phyloP scores from a whole-genome alignment of 1,139 yeast species.

The Zygoascus meyerae region DNA sequence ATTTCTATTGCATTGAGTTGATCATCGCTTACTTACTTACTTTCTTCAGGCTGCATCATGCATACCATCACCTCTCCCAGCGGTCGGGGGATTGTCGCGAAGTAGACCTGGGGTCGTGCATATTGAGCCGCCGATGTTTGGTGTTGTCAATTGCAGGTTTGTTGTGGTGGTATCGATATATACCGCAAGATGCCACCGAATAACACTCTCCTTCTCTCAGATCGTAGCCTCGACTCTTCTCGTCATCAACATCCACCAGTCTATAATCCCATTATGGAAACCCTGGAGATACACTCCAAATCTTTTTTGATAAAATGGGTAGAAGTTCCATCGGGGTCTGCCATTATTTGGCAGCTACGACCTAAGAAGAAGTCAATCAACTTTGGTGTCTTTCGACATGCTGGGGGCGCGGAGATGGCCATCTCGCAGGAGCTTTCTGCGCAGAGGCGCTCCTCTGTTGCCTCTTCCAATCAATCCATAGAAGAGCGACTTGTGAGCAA shows the following conservation, averaged over 20 bases:
- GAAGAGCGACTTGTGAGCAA: slow-evolving; percentile 30
- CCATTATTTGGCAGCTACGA: slow-evolving; percentile 72
- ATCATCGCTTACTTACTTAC: too few species aligned
- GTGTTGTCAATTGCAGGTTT: too few species aligned
- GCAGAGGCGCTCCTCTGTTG: slow-evolving; percentile 9
- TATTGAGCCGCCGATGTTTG: too few species aligned
- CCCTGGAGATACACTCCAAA: slow-evolving; percentile 82
- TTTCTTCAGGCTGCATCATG: too few species aligned
- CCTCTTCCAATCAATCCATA: slow-evolving; percentile 14
- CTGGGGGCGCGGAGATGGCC: slow-evolving; percentile 11
- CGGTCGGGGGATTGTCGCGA: too few species aligned
- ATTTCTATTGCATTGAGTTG: too few species aligned
- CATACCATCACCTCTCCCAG: too few species aligned
- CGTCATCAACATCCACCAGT: background rate
- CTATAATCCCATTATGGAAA: slow-evolving; percentile 49
- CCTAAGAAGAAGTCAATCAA: slow-evolving; percentile 81
- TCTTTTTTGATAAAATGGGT: slow-evolving; percentile 91
- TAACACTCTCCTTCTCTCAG: background rate
- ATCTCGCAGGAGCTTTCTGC: slow-evolving; percentile 9
- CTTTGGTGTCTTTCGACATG: slow-evolving; percentile 48
- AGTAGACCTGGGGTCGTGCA: too few species aligned
- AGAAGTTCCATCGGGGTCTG: slow-evolving; percentile 59
- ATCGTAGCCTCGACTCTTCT: background rate
- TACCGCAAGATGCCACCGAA: too few species aligned
- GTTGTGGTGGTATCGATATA: too few species aligned